A percentile compares a stretch with the other conserved stretches of the same genome.
These are phyloP conservation scores for Dictyophora rubrovolvata DNA, from an alignment of 768 basidiomycete genomes.

Conservation along the genomic window DNA sequence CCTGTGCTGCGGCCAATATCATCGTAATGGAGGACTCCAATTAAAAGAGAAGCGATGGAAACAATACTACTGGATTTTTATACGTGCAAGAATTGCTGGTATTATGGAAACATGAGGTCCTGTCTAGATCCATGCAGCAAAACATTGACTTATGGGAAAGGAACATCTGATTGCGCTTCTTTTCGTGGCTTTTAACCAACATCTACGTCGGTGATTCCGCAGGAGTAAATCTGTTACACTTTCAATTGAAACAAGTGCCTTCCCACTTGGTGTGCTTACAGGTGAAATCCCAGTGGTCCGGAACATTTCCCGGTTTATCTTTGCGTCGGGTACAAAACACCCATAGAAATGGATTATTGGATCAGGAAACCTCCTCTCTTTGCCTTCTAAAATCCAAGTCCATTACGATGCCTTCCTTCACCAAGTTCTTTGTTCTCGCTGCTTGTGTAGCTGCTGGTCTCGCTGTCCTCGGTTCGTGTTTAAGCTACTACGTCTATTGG, in stretches of 20 bases:
- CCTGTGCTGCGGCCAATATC: not conserved
- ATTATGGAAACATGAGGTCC: not conserved
- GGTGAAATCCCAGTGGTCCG: not conserved
- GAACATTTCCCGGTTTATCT: not conserved
- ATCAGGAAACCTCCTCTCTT: not conserved
- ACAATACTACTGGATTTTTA: not conserved
- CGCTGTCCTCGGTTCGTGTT: not conserved
- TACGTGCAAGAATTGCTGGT: not conserved
- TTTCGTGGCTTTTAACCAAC: not conserved
- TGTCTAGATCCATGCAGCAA: not conserved
- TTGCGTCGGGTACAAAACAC: not conserved
- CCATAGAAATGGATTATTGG: not conserved
- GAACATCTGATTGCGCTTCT: not conserved
- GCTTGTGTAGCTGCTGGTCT: not conserved
- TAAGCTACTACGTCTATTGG: not conserved
- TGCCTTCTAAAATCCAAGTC: not conserved
- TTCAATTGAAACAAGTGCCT: not conserved
- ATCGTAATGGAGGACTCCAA: not conserved
- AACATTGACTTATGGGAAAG: not conserved
- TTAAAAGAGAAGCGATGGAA: not conserved
- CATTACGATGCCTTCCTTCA: slow-evolving; percentile 3
- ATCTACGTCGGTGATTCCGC: not conserved
- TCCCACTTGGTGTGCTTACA: not conserved
- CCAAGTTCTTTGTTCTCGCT: slow-evolving; percentile 1
- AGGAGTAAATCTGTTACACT: not conserved